These are phyloP conservation scores for Nicotiana tabacum DNA, from an alignment of 257 asterid species.

Conservation along the genomic window DNA sequence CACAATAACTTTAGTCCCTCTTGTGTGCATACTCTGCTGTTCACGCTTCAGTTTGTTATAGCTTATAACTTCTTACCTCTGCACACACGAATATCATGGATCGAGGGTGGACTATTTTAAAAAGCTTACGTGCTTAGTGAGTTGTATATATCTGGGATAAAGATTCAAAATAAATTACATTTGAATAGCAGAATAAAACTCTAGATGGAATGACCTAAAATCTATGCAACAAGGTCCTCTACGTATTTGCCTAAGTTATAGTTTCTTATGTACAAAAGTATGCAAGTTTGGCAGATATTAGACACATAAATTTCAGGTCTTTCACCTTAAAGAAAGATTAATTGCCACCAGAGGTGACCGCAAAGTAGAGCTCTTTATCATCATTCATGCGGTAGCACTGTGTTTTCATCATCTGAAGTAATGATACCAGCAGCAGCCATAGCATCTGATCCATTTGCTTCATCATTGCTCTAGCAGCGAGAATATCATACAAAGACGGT, in stretches of 20 bases:
- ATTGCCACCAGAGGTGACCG: neutral
- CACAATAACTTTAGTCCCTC: neutral
- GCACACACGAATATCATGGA: neutral
- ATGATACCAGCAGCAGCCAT: conserved; percentile 7
- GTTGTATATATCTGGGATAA: neutral
- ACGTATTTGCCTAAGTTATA: neutral
- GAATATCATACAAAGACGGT: neutral
- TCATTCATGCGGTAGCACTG: neutral
- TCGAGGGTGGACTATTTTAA: neutral
- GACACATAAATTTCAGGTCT: neutral
- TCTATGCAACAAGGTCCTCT: neutral
- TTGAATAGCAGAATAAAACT: neutral
- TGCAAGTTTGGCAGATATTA: neutral
- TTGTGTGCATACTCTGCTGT: no score
- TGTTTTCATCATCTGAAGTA: neutral
- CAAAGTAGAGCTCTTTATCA: neutral
- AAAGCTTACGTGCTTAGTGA: neutral
- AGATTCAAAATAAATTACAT: neutral
- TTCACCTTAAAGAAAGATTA: neutral
- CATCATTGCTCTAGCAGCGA: conserved; percentile 6
- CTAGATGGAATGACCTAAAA: neutral
- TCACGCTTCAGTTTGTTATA: no score
- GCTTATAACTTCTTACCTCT: neutral
- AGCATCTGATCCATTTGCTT: conserved; percentile 4
- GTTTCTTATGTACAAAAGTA: neutral